phyloP scores from a whole-genome alignment of 345 rosid species.

The Microcos paniculata region DNA sequence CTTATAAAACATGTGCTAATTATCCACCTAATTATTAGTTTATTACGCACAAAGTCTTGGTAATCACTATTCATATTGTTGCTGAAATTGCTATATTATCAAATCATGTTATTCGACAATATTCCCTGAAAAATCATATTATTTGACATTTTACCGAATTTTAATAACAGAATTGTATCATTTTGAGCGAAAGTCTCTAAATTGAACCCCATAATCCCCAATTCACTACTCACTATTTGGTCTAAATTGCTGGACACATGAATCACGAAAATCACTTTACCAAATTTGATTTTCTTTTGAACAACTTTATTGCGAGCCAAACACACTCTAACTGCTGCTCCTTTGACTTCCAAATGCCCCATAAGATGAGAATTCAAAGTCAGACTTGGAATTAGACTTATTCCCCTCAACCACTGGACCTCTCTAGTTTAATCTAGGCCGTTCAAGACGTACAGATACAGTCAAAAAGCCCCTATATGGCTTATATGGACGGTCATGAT shows the following conservation, averaged over 20 bases:
- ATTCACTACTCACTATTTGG: too few relatives aligned
- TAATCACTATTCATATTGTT: too few relatives aligned
- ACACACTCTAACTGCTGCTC: not conserved
- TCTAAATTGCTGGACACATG: not conserved
- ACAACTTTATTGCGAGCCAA: slow-evolving; percentile 15
- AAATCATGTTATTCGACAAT: too few relatives aligned
- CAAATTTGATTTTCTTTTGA: not conserved
- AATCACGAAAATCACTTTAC: not conserved
- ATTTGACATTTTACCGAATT: too few relatives aligned
- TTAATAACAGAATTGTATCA: too few relatives aligned
- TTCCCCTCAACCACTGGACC: not conserved
- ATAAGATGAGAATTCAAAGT: not conserved
- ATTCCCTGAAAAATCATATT: too few relatives aligned
- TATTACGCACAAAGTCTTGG: too few relatives aligned
- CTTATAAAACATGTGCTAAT: too few relatives aligned
- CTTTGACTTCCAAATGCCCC: not conserved
- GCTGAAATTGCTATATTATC: too few relatives aligned
- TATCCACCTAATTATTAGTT: too few relatives aligned
- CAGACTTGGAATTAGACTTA: not conserved
- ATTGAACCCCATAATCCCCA: too few relatives aligned
- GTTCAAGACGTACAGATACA: not conserved
- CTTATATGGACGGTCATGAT: not conserved
- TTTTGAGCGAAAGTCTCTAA: too few relatives aligned
- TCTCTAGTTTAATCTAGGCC: slow-evolving; percentile 5
- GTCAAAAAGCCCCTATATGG: not conserved